These are phyloP conservation scores for Cocos nucifera DNA, from an alignment of 176 grass and related monocot species.

Conservation along the genomic window DNA sequence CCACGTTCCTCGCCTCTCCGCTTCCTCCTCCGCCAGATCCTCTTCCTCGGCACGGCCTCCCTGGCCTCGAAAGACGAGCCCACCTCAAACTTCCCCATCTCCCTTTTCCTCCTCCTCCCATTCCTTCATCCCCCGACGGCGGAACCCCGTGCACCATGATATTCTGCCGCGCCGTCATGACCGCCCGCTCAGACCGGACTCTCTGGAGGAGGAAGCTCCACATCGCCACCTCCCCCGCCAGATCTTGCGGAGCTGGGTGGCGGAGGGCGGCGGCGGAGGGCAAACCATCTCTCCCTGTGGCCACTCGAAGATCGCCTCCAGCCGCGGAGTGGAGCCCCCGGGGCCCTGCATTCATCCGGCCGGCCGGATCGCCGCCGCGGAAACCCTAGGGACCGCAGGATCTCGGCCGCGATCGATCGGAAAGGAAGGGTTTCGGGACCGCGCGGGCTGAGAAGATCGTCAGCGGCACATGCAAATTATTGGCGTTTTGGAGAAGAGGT, in stretches of 20 bases:
- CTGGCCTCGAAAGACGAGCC: conserved; percentile 61
- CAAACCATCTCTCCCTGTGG: conserved; percentile 94
- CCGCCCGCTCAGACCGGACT: conserved; percentile 81
- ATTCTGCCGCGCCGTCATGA: conserved; percentile 65
- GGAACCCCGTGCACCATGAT: conserved; percentile 85
- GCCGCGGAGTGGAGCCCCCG: conserved; percentile 32
- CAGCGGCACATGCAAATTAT: too few relatives aligned
- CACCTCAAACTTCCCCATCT: conserved; percentile 39
- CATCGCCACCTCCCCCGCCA: conserved; percentile 90
- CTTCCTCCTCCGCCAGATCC: conserved; percentile 91
- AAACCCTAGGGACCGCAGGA: too few relatives aligned
- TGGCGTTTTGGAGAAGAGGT: too few relatives aligned
- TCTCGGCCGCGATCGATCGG: too few relatives aligned
- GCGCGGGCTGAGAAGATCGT: too few relatives aligned
- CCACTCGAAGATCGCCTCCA: conserved; percentile 95
- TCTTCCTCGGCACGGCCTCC: conserved; percentile 28
- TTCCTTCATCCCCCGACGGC: conserved; percentile 20
- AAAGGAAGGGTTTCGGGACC: too few relatives aligned
- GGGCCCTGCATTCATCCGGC: conserved; percentile 38
- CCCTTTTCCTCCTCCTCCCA: conserved; percentile 19
- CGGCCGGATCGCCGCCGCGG: conserved; percentile 1
- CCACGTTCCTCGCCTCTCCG: conserved; percentile 69
- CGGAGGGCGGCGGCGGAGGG: conserved; percentile 57
- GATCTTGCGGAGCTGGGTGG: conserved; percentile 96
- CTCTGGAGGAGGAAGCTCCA: conserved; percentile 88